Evolutionary conservation across 148 eudicot genomes (phyloP).

Genomic region (Camellia lanceoleosa): DNA sequence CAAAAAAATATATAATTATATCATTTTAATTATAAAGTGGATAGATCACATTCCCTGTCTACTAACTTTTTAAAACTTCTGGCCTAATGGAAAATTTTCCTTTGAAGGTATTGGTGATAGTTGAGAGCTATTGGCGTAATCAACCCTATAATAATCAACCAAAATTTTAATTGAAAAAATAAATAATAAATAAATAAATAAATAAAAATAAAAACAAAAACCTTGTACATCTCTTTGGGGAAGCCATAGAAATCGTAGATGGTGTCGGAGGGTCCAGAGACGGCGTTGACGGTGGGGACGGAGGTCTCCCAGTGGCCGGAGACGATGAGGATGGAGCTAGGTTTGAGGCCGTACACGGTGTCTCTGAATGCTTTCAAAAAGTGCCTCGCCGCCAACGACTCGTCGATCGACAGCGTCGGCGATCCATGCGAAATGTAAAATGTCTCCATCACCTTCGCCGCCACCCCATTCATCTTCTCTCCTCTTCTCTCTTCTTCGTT

Average conservation of each 20-base stretch:
- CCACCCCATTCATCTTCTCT: too few relatives aligned
- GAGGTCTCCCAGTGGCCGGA: constrained; percentile 81
- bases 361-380: constrained; percentile 49
- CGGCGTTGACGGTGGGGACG: constrained; percentile 51
- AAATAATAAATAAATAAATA: not conserved
- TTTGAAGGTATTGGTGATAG: too few relatives aligned
- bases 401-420: constrained; percentile 62
- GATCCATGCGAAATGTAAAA: constrained; percentile 73
- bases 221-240: constrained; percentile 73
- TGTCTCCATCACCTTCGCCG: constrained; percentile 6
- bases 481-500: too few relatives aligned
- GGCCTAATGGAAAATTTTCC: too few relatives aligned
- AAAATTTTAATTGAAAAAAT: too few relatives aligned
- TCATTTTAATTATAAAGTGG: too few relatives aligned
- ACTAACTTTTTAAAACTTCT: too few relatives aligned
- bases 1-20: too few relatives aligned
- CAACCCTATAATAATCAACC: too few relatives aligned
- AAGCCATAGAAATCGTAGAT: constrained; percentile 73
- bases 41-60: too few relatives aligned
- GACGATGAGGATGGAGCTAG: constrained; percentile 49
- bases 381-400: constrained; percentile 58
- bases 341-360: constrained; percentile 30
- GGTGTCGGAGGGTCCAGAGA: constrained; percentile 41
- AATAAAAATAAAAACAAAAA: constrained; percentile 4
- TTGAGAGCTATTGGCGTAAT: too few relatives aligned